Conservation (phyloP, 306 rosid genomes). For the Fagus sylvatica region DNA sequence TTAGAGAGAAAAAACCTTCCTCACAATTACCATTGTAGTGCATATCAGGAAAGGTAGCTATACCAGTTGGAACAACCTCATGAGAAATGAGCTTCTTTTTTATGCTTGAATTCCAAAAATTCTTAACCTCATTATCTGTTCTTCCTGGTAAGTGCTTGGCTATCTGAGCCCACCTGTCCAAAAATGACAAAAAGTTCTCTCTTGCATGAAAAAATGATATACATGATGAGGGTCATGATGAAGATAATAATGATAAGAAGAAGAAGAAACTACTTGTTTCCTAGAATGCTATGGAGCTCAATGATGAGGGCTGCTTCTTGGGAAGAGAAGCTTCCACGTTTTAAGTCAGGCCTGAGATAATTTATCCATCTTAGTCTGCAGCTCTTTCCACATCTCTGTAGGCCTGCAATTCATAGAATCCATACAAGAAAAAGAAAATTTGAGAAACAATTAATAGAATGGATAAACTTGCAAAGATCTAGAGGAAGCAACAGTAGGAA, state of each 20-base stretch:
- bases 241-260: background rate
- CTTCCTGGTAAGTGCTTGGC: constrained; percentile 98
- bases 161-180: constrained; percentile 90
- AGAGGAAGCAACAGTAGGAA: background rate
- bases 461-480: background rate
- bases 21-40: constrained; percentile 36
- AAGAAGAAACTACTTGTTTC: constrained; percentile 62
- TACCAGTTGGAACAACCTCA: constrained; percentile 49
- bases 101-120: constrained; percentile 97
- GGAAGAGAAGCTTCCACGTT: constrained; percentile 90
- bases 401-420: constrained; percentile 42
- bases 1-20: constrained; percentile 57
- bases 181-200: constrained; percentile 4
- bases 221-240: background rate
- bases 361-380: constrained; percentile 97
- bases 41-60: constrained; percentile 57
- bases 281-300: constrained; percentile 88
- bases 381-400: constrained; percentile 95
- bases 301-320: constrained; percentile 94
- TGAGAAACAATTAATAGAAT: background rate
- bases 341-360: constrained; percentile 91
- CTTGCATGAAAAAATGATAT: constrained; percentile 18
- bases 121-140: constrained; percentile 98
- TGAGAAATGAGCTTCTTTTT: constrained; percentile 83
- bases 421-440: background rate